Conservation (phyloP, 306 rosid genomes). For the Chamaecrista fasciculata region DNA sequence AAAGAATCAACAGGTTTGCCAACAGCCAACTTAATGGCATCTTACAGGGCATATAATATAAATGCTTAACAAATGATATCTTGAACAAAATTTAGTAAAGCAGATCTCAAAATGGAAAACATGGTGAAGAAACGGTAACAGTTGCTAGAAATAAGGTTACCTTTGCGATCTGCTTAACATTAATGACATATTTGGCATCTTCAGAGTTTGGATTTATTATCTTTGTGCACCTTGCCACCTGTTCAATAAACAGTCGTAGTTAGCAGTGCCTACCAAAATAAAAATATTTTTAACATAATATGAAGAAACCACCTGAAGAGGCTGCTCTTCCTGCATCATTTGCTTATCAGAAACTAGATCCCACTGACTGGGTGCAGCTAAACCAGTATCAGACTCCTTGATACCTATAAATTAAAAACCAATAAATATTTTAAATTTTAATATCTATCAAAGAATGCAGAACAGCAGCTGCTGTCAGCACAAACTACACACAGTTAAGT, state of each 20-base stretch:
- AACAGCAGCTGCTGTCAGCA: background rate
- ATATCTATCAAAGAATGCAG: slow-evolving; percentile 17
- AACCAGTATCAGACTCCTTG: slow-evolving; percentile 98
- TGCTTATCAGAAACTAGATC: slow-evolving; percentile 99
- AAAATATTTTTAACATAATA: background rate
- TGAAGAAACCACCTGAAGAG: slow-evolving; percentile 70
- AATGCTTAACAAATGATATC: background rate
- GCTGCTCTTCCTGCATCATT: slow-evolving; percentile 99
- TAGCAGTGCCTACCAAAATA: slow-evolving; percentile 18
- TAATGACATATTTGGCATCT: slow-evolving; percentile 95
- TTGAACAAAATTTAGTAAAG: slow-evolving; percentile 24
- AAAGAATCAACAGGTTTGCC: background rate
- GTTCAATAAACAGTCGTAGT: slow-evolving; percentile 27
- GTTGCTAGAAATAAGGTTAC: slow-evolving; percentile 32
- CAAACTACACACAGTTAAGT: slow-evolving; percentile 5
- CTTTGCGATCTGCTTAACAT: slow-evolving; percentile 98
- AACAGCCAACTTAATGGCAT: background rate
- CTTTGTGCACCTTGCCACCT: slow-evolving; percentile 99
- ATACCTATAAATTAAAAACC: slow-evolving; percentile 54
- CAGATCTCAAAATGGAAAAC: background rate
- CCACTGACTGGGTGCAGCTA: slow-evolving; percentile 99
- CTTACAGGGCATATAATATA: background rate
- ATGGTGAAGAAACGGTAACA: background rate
- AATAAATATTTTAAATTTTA: slow-evolving; percentile 20
- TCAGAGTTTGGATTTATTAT: slow-evolving; percentile 95